Conservation (phyloP, 2,329 filamentous ascomycete species). For the Colletotrichum sp. region DNA sequence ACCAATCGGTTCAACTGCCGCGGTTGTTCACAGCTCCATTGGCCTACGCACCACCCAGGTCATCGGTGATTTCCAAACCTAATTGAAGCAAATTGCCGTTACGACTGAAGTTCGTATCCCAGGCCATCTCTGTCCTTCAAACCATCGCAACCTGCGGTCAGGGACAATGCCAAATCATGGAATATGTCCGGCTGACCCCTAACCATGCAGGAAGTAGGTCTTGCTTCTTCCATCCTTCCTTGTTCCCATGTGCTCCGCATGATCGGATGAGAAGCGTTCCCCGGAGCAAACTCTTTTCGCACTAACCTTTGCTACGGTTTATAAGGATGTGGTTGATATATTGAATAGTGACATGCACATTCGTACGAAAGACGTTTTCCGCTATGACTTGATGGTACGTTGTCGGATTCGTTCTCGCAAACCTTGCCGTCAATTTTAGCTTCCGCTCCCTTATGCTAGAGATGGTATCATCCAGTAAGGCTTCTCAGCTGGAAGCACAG, state of each 20-base stretch:
- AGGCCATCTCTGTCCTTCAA: too few species aligned
- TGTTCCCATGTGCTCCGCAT: background rate
- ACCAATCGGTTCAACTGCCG: background rate
- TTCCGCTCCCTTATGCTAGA: background rate
- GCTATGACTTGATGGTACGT: background rate
- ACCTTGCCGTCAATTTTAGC: background rate
- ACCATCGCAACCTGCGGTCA: too few species aligned
- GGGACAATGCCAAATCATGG: background rate
- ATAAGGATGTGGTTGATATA: background rate
- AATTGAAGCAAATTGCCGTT: too few species aligned
- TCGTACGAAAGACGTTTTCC: background rate
- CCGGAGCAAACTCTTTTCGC: background rate
- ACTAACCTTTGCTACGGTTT: background rate
- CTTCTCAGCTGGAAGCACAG: accelerated
- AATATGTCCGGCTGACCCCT: background rate
- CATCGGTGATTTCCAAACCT: too few species aligned
- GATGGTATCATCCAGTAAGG: background rate
- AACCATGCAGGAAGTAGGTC: background rate
- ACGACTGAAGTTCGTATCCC: too few species aligned
- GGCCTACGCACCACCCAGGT: too few species aligned
- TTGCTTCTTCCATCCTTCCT: background rate
- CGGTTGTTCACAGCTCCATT: background rate
- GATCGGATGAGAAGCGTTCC: background rate
- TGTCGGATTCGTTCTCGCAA: background rate
- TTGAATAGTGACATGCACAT: background rate